phyloP scores from a whole-genome alignment of 768 basidiomycete species.

The Serendipita indica region DNA sequence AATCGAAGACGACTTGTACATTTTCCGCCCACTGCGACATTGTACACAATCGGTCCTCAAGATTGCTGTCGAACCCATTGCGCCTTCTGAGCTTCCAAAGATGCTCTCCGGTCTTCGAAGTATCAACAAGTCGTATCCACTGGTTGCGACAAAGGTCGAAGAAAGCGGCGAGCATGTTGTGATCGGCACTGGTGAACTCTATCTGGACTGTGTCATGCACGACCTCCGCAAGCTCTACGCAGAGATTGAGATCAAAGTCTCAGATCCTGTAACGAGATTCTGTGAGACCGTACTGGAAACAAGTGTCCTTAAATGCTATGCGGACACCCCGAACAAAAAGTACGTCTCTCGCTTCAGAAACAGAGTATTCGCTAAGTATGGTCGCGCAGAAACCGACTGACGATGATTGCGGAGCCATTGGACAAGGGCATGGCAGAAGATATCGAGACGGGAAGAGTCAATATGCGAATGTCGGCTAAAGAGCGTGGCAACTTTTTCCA shows the following conservation, averaged over 20 bases:
- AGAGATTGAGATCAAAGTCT: conserved; percentile 99
- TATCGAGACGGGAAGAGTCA: conserved; percentile 82
- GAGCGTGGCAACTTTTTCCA: conserved; percentile 93
- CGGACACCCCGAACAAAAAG: conserved; percentile 99
- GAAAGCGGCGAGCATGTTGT: conserved; percentile 97
- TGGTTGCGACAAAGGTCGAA: conserved; percentile 90
- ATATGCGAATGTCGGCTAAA: conserved; percentile 89
- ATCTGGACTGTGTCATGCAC: conserved; percentile 93
- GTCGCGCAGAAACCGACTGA: conserved; percentile 72
- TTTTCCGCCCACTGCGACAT: conserved; percentile 92
- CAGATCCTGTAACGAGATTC: conserved; percentile 96
- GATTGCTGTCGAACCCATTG: conserved; percentile 95
- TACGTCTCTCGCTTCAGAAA: conserved; percentile 27
- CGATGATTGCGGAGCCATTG: conserved; percentile 97
- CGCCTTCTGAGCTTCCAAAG: conserved; percentile 94
- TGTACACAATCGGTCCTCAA: conserved; percentile 95
- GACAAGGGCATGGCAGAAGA: conserved; percentile 94
- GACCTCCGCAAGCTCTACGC: conserved; percentile 84
- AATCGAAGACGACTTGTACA: conserved; percentile 76
- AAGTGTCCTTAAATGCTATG: conserved; percentile 94
- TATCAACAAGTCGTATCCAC: conserved; percentile 94
- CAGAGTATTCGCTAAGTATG: neutral
- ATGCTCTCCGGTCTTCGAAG: conserved; percentile 95
- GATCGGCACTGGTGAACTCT: conserved; percentile 92
- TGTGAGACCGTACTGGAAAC: conserved; percentile 98